A percentile compares a stretch with the other conserved stretches of the same genome.
Evolutionary conservation across 2,329 filamentous ascomycete species (phyloP).

Genomic region (Delphinella strobiligena): DNA sequence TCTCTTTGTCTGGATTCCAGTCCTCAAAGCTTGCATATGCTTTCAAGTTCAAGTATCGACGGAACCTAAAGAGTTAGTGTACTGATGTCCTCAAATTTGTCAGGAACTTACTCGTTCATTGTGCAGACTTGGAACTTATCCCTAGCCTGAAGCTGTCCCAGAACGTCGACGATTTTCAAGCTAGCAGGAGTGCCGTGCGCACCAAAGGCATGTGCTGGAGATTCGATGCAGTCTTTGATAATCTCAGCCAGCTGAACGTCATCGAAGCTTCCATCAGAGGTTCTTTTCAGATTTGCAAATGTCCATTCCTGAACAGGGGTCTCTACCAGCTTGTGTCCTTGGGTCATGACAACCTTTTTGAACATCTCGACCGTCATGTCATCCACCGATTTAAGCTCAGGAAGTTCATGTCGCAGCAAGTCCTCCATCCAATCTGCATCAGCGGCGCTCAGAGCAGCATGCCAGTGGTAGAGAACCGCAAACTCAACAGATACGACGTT

Average conservation of each 20-base stretch:
- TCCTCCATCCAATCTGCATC: slow-evolving; percentile 36
- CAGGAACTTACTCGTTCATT: slow-evolving; percentile 34
- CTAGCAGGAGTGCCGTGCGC: slow-evolving; percentile 36
- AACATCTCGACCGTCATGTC: slow-evolving; percentile 32
- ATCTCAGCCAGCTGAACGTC: slow-evolving; percentile 34
- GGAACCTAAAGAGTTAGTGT: slow-evolving; percentile 16
- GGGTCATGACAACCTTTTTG: slow-evolving; percentile 27
- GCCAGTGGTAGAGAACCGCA: slow-evolving; percentile 37
- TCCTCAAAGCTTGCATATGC: slow-evolving; percentile 23
- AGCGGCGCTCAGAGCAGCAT: slow-evolving; percentile 32
- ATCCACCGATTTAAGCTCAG: slow-evolving; percentile 30
- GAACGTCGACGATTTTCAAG: slow-evolving; percentile 35
- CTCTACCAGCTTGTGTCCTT: slow-evolving; percentile 25
- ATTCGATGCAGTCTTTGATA: slow-evolving; percentile 35
- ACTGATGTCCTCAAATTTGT: neutral
- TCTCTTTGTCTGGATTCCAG: slow-evolving; percentile 24
- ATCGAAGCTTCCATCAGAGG: slow-evolving; percentile 28
- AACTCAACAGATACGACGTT: slow-evolving; percentile 37
- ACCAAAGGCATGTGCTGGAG: slow-evolving; percentile 39
- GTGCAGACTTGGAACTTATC: slow-evolving; percentile 39
- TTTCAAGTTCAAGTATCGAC: slow-evolving; percentile 25
- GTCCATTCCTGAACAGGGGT: slow-evolving; percentile 27
- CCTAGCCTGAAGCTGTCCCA: slow-evolving; percentile 36
- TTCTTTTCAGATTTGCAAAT: slow-evolving; percentile 29
- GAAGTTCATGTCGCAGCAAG: slow-evolving; percentile 21